These are phyloP conservation scores for Sclerotinia spermophila DNA, from an alignment of 2,329 filamentous ascomycete species.

Conservation along the genomic window DNA sequence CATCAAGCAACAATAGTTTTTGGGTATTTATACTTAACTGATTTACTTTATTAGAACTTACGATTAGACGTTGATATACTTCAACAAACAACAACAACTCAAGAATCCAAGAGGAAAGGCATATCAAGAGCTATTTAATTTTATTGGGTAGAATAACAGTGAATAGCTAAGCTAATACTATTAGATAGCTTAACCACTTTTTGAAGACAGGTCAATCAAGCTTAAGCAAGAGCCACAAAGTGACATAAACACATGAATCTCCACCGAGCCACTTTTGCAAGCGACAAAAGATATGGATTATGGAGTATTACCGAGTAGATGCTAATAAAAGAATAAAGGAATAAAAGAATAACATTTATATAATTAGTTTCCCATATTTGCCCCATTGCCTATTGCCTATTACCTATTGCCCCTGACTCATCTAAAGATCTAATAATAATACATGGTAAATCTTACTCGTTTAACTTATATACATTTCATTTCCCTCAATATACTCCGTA, in stretches of 20 bases:
- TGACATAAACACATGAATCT: background rate
- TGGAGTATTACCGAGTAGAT: too few relatives aligned
- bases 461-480: background rate
- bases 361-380: too few relatives aligned
- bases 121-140: background rate
- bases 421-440: background rate
- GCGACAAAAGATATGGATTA: background rate
- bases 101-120: background rate
- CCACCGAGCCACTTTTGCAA: slow-evolving; percentile 1
- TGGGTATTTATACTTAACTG: background rate
- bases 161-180: background rate
- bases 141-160: background rate
- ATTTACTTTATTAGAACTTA: background rate
- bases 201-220: background rate
- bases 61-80: background rate
- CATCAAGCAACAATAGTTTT: background rate
- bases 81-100: background rate
- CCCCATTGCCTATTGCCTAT: too few relatives aligned
- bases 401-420: background rate
- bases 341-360: background rate
- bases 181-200: background rate
- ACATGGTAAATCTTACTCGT: background rate
- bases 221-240: slow-evolving; percentile 6
- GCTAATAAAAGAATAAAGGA: background rate
- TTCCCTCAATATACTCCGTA: background rate